Conservation (phyloP, 495 filamentous ascomycete genomes). For the Aspergillus hancockii region DNA sequence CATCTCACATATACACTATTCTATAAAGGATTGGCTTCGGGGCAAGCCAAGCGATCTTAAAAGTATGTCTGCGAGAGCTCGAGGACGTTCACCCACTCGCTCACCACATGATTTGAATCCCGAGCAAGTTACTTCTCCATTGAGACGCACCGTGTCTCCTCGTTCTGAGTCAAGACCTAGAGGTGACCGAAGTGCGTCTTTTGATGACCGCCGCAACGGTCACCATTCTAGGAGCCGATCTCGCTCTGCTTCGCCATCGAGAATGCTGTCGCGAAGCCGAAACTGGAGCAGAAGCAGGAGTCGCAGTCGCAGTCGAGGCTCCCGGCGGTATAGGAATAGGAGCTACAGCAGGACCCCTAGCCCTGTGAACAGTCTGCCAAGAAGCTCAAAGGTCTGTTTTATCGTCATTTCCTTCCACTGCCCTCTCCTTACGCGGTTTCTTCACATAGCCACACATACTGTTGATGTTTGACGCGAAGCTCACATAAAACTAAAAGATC, state of each 20-base stretch:
- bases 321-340: conserved; percentile 39
- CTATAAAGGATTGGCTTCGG: background rate
- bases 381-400: conserved; percentile 59
- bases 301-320: conserved; percentile 41
- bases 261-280: conserved; percentile 38
- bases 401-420: background rate
- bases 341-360: conserved; percentile 53
- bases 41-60: background rate
- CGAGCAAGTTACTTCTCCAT: conserved; percentile 35
- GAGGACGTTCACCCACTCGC: conserved; percentile 25
- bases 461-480: conserved; percentile 2
- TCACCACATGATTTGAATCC: conserved; percentile 18
- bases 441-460: background rate
- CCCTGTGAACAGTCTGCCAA: conserved; percentile 40
- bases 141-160: conserved; percentile 51
- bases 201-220: conserved; percentile 37
- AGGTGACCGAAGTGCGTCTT: conserved; percentile 35
- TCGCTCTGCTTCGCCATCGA: conserved; percentile 43
- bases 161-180: conserved; percentile 41
- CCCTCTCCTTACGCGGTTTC: background rate
- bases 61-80: conserved; percentile 30
- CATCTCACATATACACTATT: background rate
- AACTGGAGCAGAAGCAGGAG: conserved; percentile 28
- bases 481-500: conserved; percentile 57
- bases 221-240: conserved; percentile 41